These are phyloP conservation scores for Penicillium herquei DNA, from an alignment of 495 filamentous ascomycete genomes.

Conservation along the genomic window DNA sequence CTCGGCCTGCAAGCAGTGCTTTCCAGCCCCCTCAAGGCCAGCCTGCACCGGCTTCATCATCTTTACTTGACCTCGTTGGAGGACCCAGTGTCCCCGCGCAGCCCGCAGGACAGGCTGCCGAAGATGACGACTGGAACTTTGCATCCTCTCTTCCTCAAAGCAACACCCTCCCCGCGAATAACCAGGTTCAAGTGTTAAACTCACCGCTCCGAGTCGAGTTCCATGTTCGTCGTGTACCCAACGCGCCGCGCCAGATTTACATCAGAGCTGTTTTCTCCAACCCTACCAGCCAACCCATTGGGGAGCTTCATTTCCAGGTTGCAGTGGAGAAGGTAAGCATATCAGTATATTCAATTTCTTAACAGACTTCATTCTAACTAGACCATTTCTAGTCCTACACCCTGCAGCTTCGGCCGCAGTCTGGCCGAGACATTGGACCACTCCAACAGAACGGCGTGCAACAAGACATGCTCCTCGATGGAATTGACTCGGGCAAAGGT, in stretches of 20 bases:
- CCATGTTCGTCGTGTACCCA: constrained; percentile 38
- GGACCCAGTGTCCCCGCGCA: constrained; percentile 18
- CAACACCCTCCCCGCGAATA: constrained; percentile 48
- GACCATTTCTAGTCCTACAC: constrained; percentile 57
- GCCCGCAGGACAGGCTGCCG: constrained; percentile 28
- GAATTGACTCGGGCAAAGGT: constrained; percentile 68
- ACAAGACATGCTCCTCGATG: constrained; percentile 77
- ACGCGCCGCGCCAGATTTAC: constrained; percentile 46
- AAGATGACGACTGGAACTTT: constrained; percentile 90
- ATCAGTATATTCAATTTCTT: neutral
- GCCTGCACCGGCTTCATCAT: constrained; percentile 31
- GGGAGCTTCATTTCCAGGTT: constrained; percentile 83
- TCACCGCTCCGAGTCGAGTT: constrained; percentile 55
- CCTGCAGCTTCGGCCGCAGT: constrained; percentile 80
- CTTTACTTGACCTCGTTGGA: constrained; percentile 45
- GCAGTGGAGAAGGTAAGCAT: constrained; percentile 83
- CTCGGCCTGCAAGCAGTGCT: constrained; percentile 38
- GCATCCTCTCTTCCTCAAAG: constrained; percentile 77
- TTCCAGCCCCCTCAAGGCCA: constrained; percentile 26
- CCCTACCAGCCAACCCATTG: constrained; percentile 63
- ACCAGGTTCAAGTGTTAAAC: constrained; percentile 61
- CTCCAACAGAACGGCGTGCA: constrained; percentile 75
- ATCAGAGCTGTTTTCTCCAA: constrained; percentile 75
- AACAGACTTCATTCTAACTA: neutral
- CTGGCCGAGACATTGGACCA: constrained; percentile 69